These are phyloP conservation scores for Ogataea glucozyma DNA, from an alignment of 805 yeast genomes.

Conservation along the genomic window DNA sequence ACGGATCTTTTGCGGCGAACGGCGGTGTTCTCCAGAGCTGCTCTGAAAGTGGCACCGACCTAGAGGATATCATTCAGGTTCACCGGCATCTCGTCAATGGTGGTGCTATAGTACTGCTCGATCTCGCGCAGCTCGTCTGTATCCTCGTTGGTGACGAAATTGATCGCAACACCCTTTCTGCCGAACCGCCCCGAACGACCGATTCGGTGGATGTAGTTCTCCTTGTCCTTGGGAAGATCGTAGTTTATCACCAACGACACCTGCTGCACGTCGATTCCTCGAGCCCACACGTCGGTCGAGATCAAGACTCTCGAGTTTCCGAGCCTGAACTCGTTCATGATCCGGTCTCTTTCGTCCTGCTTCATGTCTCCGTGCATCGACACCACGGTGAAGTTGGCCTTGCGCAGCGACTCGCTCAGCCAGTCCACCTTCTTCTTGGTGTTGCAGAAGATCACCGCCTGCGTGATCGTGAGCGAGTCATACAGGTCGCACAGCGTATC, in stretches of 20 bases:
- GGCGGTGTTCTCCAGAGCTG: no score
- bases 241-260: conserved; percentile 93
- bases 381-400: conserved; percentile 84
- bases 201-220: conserved; percentile 94
- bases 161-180: conserved; percentile 96
- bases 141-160: conserved; percentile 84
- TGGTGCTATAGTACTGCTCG: conserved; percentile 86
- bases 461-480: conserved; percentile 93
- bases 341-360: conserved; percentile 89
- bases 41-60: neutral
- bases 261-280: conserved; percentile 98
- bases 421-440: conserved; percentile 92
- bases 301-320: conserved; percentile 92
- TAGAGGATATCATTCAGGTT: conserved; percentile 29
- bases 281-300: conserved; percentile 93
- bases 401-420: conserved; percentile 72
- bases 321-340: conserved; percentile 94
- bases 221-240: conserved; percentile 87
- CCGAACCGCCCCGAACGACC: conserved; percentile 99
- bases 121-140: conserved; percentile 74
- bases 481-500: conserved; percentile 93
- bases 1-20: no score
- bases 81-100: conserved; percentile 90
- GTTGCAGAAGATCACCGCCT: conserved; percentile 97
- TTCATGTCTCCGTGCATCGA: conserved; percentile 97